Evolutionary conservation across 106 monocot genomes (phyloP), one percentile per base, ranked within the genome.

Genomic region (Acorus gramineus): DNA sequence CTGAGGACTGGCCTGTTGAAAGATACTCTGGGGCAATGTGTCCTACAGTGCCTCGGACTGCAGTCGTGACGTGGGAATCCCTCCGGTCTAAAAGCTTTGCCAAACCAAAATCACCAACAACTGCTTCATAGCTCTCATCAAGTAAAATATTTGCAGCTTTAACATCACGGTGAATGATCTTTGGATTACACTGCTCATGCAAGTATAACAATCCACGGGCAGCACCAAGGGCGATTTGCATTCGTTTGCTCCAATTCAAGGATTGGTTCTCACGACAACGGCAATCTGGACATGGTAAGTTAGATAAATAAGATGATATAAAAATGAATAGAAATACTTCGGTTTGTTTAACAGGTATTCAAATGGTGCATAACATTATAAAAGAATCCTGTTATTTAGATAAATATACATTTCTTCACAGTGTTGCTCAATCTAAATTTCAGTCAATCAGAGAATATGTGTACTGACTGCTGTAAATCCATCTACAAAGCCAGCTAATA

Each of bases 11-110:
- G 7, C 94, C 94, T 1, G 94, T 94, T 9, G 90, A 90, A 3
- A 94, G 75, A 69, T 94, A 94, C 67, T 94, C 94, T 2, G 94
- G 94, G 14, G 94, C 90, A 65, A 94, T 94, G 63, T 94, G 94
- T 44, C 94, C 94, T 54, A 80, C 77, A 10, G 94, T 95, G 45
- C 94, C 94, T 46, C 94, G 73, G 6, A 95, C 94, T 14, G 94
- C 90, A 56, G 94, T 95, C 6, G 94, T 87, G 46, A 95, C 90
- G 76, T 90, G 95, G 47, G 95, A 95, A 65, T 95, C 95, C 67
- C 79, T 87, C 60, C 78, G 69, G 63, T 95, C 95, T 49, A 95
- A 60, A 69, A 95, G 90, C 56, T 90, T 95, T 11, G 95, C 95
- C 68, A 95, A 76, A 44, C 95, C 95, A 64, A 95, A 95, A 69